phyloP scores from a whole-genome alignment of 108 stramenopile genomes.

The Cyclostephanos invisitatus region DNA sequence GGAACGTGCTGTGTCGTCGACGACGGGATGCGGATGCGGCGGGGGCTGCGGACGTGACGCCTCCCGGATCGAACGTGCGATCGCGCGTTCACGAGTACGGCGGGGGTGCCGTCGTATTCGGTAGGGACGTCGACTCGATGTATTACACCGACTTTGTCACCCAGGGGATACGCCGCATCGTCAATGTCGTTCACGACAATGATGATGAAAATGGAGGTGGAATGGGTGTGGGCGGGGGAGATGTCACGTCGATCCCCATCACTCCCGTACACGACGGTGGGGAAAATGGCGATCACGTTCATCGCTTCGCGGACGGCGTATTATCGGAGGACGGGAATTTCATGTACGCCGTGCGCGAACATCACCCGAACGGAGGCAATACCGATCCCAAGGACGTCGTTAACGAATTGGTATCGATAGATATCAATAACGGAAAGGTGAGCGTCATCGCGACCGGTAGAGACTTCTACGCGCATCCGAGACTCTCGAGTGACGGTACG shows the following conservation, averaged over 20 bases:
- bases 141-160: conserved; percentile 66
- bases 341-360: conserved; percentile 45
- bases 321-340: conserved; percentile 19
- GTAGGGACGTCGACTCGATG: conserved; percentile 20
- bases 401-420: conserved; percentile 62
- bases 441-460: conserved; percentile 62
- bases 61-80: conserved; percentile 58
- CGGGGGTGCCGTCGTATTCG: conserved; percentile 64
- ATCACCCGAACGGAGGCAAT: conserved; percentile 25
- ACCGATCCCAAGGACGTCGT: conserved; percentile 59
- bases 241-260: conserved; percentile 13
- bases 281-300: background rate
- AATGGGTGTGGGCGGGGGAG: background rate
- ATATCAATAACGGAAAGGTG: conserved; percentile 34
- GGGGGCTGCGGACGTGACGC: conserved; percentile 52
- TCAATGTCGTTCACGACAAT: no score
- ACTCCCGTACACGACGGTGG: conserved; percentile 31
- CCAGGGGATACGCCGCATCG: conserved; percentile 44
- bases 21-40: conserved; percentile 15
- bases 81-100: conserved; percentile 83
- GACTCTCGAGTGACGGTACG: conserved; percentile 48
- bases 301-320: conserved; percentile 68
- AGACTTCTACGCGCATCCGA: conserved; percentile 71
- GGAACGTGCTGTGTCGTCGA: conserved; percentile 59
- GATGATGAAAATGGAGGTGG: conserved; percentile 25